Percentiles rank a stretch among this genome's conserved stretches.
Conservation (phyloP, 164 flowering plant species). For the Vitis cinerea region DNA sequence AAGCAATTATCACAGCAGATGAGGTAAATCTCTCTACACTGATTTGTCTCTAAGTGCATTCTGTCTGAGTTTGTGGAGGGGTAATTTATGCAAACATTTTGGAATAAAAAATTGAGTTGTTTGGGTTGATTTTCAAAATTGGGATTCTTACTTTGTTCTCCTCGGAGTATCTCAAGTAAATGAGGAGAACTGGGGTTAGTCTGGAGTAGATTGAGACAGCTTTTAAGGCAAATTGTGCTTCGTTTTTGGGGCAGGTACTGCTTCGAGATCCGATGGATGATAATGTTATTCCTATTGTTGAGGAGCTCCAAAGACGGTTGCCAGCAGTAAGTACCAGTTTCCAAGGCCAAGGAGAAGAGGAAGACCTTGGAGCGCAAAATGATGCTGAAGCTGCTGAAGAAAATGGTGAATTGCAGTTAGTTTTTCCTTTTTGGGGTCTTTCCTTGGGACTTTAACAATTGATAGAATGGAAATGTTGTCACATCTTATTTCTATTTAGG, state of each 20-base stretch:
- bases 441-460: no score
- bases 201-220: not conserved
- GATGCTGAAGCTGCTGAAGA: constrained; percentile 68
- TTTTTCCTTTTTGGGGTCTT: no score
- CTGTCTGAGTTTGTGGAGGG: no score
- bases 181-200: not conserved
- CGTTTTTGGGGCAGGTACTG: constrained; percentile 49
- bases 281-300: constrained; percentile 79
- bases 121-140: not conserved
- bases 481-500: not conserved
- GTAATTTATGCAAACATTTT: no score
- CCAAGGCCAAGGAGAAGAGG: constrained; percentile 46
- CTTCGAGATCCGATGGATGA: constrained; percentile 87
- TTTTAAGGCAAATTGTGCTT: not conserved
- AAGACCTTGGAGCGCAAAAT: constrained; percentile 44
- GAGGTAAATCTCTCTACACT: constrained; percentile 52
- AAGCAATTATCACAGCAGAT: constrained; percentile 89
- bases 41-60: not conserved
- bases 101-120: no score
- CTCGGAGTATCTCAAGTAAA: not conserved
- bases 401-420: constrained; percentile 45
- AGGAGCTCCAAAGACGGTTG: constrained; percentile 82
- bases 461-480: not conserved
- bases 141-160: constrained; percentile 12
- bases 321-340: constrained; percentile 33